Base-by-base conservation (phyloP, 2,329 filamentous ascomycete genomes). In the Epichloe sibirici region DNA sequence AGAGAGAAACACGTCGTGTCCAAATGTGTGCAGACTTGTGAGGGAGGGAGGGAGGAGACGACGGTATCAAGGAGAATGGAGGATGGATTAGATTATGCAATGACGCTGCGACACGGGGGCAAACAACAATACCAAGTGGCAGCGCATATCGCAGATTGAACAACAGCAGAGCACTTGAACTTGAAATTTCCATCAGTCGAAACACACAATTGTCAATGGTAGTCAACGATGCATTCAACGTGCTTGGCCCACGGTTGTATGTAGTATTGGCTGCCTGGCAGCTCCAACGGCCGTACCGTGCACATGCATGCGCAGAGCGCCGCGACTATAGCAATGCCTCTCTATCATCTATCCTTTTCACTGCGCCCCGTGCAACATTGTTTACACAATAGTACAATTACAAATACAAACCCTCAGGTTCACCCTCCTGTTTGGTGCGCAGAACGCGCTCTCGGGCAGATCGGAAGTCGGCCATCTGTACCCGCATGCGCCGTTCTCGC, bases 391-490 rank as follows among this genome's bases (percentile, higher is more conserved):
- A 52, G 52, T 65, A 62, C 61, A 66, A 45, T 64, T 96, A 98
- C 86, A 98, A 83, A 75, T 98, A 98, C 80, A 98, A 74, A 61
- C 93, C 93, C 74, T 98, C 93, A 0, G 94, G 93, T 73, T 97
- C 94, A 61, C 91, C 91, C 75, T 98, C 93, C 65, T 86, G 93
- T 84, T 98, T 98, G 48, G 94, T 98, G 75, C 95, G 94, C 69
- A 98, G 78, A 57, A 98, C 94, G 59, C 89, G 84, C 73, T 98
- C 93, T 62, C 91, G 81, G 25, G 93, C 93, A 53, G 89, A 79
- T 52, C 93, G 78, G 78, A 98, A 98, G 71, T 98, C 93, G 7
- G 90, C 88, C 93, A 98, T 98, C 71, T 97, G 91, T 54, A 98
- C 93, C 52, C 91, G 83, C 93, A 98, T 98, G 65, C 93, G 84